Evolutionary conservation across 2,329 filamentous ascomycete species (phyloP), one percentile per base, ranked within the genome.

Genomic region (Aspergillus candidus): DNA sequence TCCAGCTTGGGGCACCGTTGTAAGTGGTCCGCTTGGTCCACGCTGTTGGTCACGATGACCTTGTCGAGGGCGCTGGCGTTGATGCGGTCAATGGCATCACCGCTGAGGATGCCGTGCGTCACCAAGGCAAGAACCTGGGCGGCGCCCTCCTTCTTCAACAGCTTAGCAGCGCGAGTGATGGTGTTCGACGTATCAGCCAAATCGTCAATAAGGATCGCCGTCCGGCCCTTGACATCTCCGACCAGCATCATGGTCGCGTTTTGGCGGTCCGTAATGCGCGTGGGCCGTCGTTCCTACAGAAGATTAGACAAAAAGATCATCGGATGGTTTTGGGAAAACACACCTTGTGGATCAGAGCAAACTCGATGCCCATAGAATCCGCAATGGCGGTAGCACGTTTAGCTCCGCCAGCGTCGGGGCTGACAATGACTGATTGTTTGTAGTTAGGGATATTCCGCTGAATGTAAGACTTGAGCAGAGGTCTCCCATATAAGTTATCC

Each of bases 281-380:
- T 94, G 22, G 88, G 89, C 38, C 88, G 85, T 56, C 88, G 87
- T 78, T 94, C 88, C 86, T 90, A 45, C 17, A 47, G 53, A 57
- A 43, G 44, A 44, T 55, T 46, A 59, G 57, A 52, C 32, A 35
- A 33, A 35, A 27, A 42, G 31, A 7, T 27, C 22, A 27, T 8
- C 6, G 2, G 22, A 27, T 10, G 22, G 4, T 4, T 27, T 27
- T 7, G 13, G 46, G 46, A 17, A 52, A 15, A 60, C 70, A 66
- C 76, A 88, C 88, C 84, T 97, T 98, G 76, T 98, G 93, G 60
- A 98, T 98, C 47, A 98, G 79, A 38, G 93, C 93, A 72, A 98
- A 97, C 47, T 93, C 88, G 76, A 96, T 89, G 55, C 88, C 87
- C 51, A 97, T 78, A 49, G 85, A 83, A 69, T 98, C 93, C 11